A percentile compares a stretch with the other conserved stretches of the same genome.
Conservation (phyloP, 352 stramenopile species). For the Globisporangium takayamanum region DNA sequence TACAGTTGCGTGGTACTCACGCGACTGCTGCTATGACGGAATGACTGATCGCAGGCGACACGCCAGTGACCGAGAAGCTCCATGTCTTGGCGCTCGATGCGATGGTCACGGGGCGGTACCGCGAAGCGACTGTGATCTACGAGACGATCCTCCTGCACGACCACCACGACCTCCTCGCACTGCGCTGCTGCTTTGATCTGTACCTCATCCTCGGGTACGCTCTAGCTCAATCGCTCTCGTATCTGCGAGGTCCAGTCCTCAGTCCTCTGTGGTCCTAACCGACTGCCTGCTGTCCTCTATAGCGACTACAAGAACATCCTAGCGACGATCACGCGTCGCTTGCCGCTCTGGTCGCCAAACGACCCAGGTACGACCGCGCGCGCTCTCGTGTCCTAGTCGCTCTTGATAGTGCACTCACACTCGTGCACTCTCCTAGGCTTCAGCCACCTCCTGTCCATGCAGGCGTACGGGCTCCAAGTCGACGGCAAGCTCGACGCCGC, state of each 20-base stretch:
- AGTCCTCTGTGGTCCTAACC: too few species aligned
- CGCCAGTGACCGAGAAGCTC: constrained; percentile 47
- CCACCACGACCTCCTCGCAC: constrained; percentile 56
- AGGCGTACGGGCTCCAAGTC: constrained; percentile 75
- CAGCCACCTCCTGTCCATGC: constrained; percentile 73
- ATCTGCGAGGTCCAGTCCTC: too few species aligned
- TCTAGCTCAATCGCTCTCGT: not conserved
- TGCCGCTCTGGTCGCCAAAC: constrained; percentile 73
- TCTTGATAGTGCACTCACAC: not conserved
- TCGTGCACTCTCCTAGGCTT: constrained; percentile 30
- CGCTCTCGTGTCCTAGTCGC: not conserved
- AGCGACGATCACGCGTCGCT: constrained; percentile 57
- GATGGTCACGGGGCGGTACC: constrained; percentile 57
- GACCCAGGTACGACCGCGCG: constrained; percentile 24
- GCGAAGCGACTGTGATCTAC: constrained; percentile 65
- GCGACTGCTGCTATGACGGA: not conserved
- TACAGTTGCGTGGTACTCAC: too few species aligned
- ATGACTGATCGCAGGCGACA: constrained; percentile 6
- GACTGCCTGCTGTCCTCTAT: not conserved
- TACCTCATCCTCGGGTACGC: constrained; percentile 72
- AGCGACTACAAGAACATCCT: constrained; percentile 78
- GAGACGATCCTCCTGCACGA: constrained; percentile 75
- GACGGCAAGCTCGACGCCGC: constrained; percentile 60
- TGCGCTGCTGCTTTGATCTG: constrained; percentile 75
- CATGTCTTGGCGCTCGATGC: constrained; percentile 68